A percentile compares a stretch with the other conserved stretches of the same genome.
Conservation (phyloP, 495 filamentous ascomycete genomes). For the Xanthoparmelia taractica region DNA sequence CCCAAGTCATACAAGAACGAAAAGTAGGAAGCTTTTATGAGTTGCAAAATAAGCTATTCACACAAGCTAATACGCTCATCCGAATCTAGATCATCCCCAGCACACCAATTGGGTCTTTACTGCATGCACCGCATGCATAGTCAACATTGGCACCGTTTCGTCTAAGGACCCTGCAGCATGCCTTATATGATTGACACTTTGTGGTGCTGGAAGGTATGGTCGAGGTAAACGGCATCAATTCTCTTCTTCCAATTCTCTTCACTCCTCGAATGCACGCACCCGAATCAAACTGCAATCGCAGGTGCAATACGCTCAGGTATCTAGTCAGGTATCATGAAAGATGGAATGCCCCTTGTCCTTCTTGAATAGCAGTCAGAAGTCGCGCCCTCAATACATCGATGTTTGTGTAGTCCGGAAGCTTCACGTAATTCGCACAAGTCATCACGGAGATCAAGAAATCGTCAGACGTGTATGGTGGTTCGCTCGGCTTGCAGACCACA, state of each 20-base stretch:
- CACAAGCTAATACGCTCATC: slow-evolving; percentile 1
- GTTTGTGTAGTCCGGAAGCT: slow-evolving; percentile 89
- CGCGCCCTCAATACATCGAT: slow-evolving; percentile 67
- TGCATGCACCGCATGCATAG: slow-evolving; percentile 2
- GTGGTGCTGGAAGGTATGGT: slow-evolving; percentile 6
- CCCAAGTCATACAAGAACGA: not conserved
- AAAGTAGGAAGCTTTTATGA: slow-evolving; percentile 1
- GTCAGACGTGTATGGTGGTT: slow-evolving; percentile 87
- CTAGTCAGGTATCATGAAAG: slow-evolving; percentile 54
- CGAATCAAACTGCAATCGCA: slow-evolving; percentile 8
- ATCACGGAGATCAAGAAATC: slow-evolving; percentile 98
- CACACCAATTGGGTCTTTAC: slow-evolving; percentile 1
- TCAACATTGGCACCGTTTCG: slow-evolving; percentile 3
- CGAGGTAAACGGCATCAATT: not conserved
- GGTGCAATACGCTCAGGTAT: not conserved
- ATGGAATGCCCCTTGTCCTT: slow-evolving; percentile 99
- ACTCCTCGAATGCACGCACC: slow-evolving; percentile 15
- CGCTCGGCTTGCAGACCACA: slow-evolving; percentile 95
- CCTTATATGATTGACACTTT: slow-evolving; percentile 5
- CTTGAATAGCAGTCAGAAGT: slow-evolving; percentile 78
- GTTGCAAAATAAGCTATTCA: slow-evolving; percentile 8
- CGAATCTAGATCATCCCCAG: not conserved
- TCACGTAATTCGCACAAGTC: slow-evolving; percentile 99
- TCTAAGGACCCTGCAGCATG: slow-evolving; percentile 14
- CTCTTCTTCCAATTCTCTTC: slow-evolving; percentile 9